phyloP scores from a whole-genome alignment of 2,329 filamentous ascomycete genomes.

The Chalara sp. region DNA sequence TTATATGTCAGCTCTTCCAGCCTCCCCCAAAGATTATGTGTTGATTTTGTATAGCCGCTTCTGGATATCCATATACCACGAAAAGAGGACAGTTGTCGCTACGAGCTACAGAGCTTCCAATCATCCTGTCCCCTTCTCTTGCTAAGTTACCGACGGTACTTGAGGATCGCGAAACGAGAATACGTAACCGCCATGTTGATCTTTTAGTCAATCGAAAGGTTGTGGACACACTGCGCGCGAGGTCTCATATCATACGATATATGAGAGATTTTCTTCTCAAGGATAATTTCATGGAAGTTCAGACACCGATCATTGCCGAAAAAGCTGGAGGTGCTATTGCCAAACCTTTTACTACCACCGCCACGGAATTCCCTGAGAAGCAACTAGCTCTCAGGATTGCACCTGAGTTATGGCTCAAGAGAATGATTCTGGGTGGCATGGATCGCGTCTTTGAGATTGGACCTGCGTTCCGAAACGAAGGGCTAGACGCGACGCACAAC shows the following conservation, averaged over 20 bases:
- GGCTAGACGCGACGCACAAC: slow-evolving; percentile 85
- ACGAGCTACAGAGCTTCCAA: slow-evolving; percentile 59
- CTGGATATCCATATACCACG: slow-evolving; percentile 64
- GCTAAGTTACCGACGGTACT: slow-evolving; percentile 70
- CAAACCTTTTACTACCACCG: slow-evolving; percentile 74
- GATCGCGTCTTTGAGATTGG: slow-evolving; percentile 91
- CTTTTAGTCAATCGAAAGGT: slow-evolving; percentile 68
- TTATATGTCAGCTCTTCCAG: slow-evolving; percentile 58
- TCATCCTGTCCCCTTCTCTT: slow-evolving; percentile 69
- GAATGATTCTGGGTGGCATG: slow-evolving; percentile 81
- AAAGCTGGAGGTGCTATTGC: slow-evolving; percentile 83
- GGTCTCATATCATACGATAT: slow-evolving; percentile 66
- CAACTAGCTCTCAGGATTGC: slow-evolving; percentile 78
- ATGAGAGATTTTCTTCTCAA: slow-evolving; percentile 69
- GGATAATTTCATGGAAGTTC: slow-evolving; percentile 75
- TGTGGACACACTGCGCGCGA: slow-evolving; percentile 64
- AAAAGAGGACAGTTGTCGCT: slow-evolving; percentile 66
- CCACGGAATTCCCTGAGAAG: slow-evolving; percentile 68
- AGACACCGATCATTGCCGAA: slow-evolving; percentile 79
- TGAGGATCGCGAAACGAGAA: slow-evolving; percentile 63
- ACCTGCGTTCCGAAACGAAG: slow-evolving; percentile 87
- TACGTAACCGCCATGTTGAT: slow-evolving; percentile 77
- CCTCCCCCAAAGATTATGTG: neutral
- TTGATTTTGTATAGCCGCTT: slow-evolving; percentile 41
- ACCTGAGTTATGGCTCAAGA: slow-evolving; percentile 91